Percentiles rank a stretch among this genome's conserved stretches.
phyloP scores from a whole-genome alignment of 495 filamentous ascomycete genomes.

The Aspergillus panamensis region DNA sequence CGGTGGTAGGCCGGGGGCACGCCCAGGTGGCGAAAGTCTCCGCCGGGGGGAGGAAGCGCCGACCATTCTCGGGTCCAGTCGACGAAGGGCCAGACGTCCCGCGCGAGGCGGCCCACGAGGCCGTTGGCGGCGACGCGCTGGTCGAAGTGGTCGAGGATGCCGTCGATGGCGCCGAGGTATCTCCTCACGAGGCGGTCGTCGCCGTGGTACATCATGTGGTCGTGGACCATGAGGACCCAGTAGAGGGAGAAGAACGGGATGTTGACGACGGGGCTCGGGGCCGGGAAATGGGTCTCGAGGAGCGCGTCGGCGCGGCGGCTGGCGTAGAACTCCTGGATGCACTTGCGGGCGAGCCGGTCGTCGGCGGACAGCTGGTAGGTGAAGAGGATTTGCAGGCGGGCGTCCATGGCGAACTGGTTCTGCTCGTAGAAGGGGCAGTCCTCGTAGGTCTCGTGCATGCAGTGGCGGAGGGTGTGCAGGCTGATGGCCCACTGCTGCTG shows the following conservation, averaged over 20 bases:
- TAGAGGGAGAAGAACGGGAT: slow-evolving; percentile 30
- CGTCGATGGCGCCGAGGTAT: slow-evolving; percentile 24
- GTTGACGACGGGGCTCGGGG: slow-evolving; percentile 18
- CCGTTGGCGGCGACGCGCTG: slow-evolving; percentile 17
- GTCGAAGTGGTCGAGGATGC: slow-evolving; percentile 25
- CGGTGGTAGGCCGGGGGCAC: slow-evolving; percentile 21
- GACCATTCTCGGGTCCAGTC: slow-evolving; percentile 28
- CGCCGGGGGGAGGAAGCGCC: slow-evolving; percentile 13
- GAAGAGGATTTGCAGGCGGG: slow-evolving; percentile 27
- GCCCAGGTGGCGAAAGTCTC: slow-evolving; percentile 18
- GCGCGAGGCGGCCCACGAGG: slow-evolving; percentile 23
- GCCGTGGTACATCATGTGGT: slow-evolving; percentile 25
- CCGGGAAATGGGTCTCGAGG: slow-evolving; percentile 26
- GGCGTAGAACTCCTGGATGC: slow-evolving; percentile 26
- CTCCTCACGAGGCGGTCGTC: slow-evolving; percentile 16
- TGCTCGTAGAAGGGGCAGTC: slow-evolving; percentile 36
- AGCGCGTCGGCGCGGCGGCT: slow-evolving; percentile 23
- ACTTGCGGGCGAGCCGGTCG: slow-evolving; percentile 27
- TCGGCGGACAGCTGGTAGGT: slow-evolving; percentile 26
- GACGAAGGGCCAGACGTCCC: slow-evolving; percentile 28
- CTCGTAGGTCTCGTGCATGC: slow-evolving; percentile 31
- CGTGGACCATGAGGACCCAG: slow-evolving; percentile 24
- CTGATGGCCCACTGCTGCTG: slow-evolving; percentile 27
- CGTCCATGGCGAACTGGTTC: slow-evolving; percentile 29
- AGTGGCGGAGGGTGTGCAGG: slow-evolving; percentile 24